Percentiles rank a stretch among this genome's conserved stretches.
Evolutionary conservation across 2,329 filamentous ascomycete genomes (phyloP).

Genomic region (Xylariaceae sp.): DNA sequence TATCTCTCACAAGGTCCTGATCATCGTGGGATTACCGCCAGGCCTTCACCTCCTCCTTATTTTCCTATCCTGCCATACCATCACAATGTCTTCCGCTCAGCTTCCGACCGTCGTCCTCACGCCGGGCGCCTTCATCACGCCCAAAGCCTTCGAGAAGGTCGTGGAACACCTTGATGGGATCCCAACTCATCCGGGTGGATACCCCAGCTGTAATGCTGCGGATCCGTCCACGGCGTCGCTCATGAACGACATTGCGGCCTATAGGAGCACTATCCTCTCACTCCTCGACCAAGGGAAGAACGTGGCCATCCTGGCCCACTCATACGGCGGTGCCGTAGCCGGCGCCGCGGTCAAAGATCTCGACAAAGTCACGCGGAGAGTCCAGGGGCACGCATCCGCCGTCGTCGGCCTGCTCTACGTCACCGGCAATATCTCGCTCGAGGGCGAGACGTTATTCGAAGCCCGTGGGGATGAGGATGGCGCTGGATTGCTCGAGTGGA

Average conservation of each 20-base stretch:
- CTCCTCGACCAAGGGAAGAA: constrained; percentile 18
- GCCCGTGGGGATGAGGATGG: constrained; percentile 6
- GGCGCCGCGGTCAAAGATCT: constrained; percentile 23
- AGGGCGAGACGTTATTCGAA: constrained; percentile 7
- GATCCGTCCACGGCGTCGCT: constrained; percentile 17
- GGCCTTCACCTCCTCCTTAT: not conserved
- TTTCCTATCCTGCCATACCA: not conserved
- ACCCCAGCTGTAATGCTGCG: constrained; percentile 19
- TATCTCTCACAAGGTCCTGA: no score
- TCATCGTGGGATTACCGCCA: no score
- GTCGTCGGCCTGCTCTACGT: constrained; percentile 11
- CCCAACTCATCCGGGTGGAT: not conserved
- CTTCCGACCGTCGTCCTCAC: not conserved
- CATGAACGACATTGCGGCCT: constrained; percentile 10
- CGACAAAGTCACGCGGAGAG: constrained; percentile 17
- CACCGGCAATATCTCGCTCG: constrained; percentile 5
- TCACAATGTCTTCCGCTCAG: not conserved
- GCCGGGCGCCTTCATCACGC: not conserved
- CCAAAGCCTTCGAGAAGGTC: not conserved
- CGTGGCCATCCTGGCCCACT: constrained; percentile 23
- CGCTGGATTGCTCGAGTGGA: constrained; percentile 4
- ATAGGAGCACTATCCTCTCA: constrained; percentile 17
- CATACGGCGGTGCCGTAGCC: constrained; percentile 24
- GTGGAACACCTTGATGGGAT: not conserved
- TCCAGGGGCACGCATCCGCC: constrained; percentile 6